Base-by-base conservation (phyloP, 2,329 filamentous ascomycete species). In the Claviceps cyperi region DNA sequence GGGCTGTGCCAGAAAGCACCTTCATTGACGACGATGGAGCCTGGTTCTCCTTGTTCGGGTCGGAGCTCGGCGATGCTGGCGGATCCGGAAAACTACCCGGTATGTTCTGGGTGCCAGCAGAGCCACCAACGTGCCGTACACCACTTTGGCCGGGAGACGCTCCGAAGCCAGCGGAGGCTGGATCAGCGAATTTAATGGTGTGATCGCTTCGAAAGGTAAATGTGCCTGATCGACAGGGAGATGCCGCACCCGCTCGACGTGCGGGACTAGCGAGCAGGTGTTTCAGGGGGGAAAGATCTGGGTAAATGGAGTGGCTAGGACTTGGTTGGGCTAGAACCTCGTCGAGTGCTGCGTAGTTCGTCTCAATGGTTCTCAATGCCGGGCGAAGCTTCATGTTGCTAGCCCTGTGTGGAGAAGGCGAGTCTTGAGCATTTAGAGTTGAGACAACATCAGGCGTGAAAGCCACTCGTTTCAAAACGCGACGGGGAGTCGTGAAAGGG, bases 391-490 rank as follows among this genome's bases (percentile, higher is more conserved):
- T 69, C 44, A 72, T 67, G 19, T 74, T 67, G 36, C 63, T 61
- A 5, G 70, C 69, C 58, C 80, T 79, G 55, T 75, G 60, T 4
- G 77, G 75, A 3, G 79, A 79, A 7, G 79, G 78, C 1, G 78
- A 77, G 51, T 72, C 68, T 52, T 76, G 72, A 0, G 60, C 55
- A 46, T 68, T 56, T 0, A 66, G 62, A 8, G 68, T 65, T 17
- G 68, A 67, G 54, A 86, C 76, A 37, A 82, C 81, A 53, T 80
- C 81, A 0, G 82, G 83, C 0, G 84, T 88, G 59, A 94, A 95
- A 47, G 85, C 81, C 37, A 94, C 86, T 50, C 78, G 83, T 69
- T 94, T 94, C 38, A 72, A 62, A 64, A 81, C 85, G 22, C 81
- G 76, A 35, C 81, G 81, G 7, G 84, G 84, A 1, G 84, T 87